Conservation (phyloP, 2,329 filamentous ascomycete genomes). For the Aspergillus fischeri region DNA sequence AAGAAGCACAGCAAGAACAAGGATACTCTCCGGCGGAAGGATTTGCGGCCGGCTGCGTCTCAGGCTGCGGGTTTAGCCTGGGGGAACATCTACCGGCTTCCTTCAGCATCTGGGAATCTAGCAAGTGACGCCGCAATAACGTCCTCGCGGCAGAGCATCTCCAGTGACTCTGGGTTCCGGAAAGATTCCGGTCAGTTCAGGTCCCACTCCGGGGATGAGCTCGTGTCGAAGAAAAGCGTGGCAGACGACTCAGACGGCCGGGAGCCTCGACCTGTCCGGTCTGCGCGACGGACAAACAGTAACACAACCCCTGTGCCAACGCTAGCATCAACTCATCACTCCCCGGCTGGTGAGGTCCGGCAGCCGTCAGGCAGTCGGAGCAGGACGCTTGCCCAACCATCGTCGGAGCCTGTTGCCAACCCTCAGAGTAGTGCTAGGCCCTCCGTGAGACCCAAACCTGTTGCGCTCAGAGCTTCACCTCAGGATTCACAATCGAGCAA, state of each 20-base stretch:
- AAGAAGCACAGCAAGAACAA: slow-evolving; percentile 47
- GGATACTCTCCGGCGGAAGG: slow-evolving; percentile 31
- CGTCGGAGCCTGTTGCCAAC: slow-evolving; percentile 20
- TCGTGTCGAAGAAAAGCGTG: background rate
- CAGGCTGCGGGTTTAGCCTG: slow-evolving; percentile 63
- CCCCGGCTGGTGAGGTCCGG: slow-evolving; percentile 3
- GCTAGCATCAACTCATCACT: slow-evolving; percentile 1
- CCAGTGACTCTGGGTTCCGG: slow-evolving; percentile 23
- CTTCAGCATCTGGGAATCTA: slow-evolving; percentile 22
- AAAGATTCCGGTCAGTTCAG: slow-evolving; percentile 21
- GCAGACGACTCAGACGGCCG: background rate
- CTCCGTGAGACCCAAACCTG: slow-evolving; percentile 38
- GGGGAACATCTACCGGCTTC: slow-evolving; percentile 36
- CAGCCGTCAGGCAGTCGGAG: slow-evolving; percentile 5
- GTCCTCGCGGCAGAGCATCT: slow-evolving; percentile 26
- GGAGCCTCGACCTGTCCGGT: background rate
- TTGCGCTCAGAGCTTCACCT: slow-evolving; percentile 25
- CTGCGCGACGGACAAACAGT: slow-evolving; percentile 5
- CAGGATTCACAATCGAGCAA: slow-evolving; percentile 15
- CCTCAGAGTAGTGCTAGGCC: slow-evolving; percentile 20
- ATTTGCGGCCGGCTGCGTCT: slow-evolving; percentile 53
- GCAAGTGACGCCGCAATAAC: slow-evolving; percentile 25
- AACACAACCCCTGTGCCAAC: slow-evolving; percentile 10
- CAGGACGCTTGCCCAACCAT: slow-evolving; percentile 6
- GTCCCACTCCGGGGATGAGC: slow-evolving; percentile 7